These are phyloP conservation scores for Vitis rupestris DNA, from an alignment of 164 flowering plant genomes.

Conservation along the genomic window DNA sequence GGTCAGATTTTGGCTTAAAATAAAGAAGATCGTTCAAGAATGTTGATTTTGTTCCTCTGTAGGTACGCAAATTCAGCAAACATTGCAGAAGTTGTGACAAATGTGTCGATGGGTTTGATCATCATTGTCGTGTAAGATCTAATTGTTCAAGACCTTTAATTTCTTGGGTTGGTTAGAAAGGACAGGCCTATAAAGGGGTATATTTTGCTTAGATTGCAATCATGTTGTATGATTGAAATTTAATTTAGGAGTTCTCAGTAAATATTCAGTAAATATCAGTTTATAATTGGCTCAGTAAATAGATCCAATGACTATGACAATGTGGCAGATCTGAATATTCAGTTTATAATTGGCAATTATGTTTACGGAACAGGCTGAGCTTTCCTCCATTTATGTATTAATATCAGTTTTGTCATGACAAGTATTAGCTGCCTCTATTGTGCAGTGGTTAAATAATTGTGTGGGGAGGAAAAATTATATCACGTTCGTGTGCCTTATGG, in stretches of 20 bases:
- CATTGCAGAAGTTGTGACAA: constrained; percentile 94
- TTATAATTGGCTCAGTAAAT: too few relatives aligned
- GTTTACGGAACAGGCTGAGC: too few relatives aligned
- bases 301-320: too few relatives aligned
- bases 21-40: neutral
- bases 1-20: neutral
- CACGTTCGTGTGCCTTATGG: constrained; percentile 80
- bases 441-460: constrained; percentile 91
- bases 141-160: neutral
- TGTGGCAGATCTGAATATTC: too few relatives aligned
- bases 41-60: constrained; percentile 7
- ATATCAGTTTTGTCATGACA: neutral
- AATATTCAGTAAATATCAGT: too few relatives aligned
- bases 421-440: constrained; percentile 7
- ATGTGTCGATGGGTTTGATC: constrained; percentile 94
- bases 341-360: too few relatives aligned
- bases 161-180: neutral
- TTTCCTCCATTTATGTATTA: neutral
- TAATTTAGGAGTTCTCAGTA: too few relatives aligned
- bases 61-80: constrained; percentile 88
- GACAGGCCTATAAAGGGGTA: too few relatives aligned
- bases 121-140: constrained; percentile 82
- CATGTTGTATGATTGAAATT: neutral
- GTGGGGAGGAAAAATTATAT: constrained; percentile 84
- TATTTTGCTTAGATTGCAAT: too few relatives aligned